Evolutionary conservation across 1,284 basidiomycete species (phyloP).

Genomic region (Violaceomyces palustris): DNA sequence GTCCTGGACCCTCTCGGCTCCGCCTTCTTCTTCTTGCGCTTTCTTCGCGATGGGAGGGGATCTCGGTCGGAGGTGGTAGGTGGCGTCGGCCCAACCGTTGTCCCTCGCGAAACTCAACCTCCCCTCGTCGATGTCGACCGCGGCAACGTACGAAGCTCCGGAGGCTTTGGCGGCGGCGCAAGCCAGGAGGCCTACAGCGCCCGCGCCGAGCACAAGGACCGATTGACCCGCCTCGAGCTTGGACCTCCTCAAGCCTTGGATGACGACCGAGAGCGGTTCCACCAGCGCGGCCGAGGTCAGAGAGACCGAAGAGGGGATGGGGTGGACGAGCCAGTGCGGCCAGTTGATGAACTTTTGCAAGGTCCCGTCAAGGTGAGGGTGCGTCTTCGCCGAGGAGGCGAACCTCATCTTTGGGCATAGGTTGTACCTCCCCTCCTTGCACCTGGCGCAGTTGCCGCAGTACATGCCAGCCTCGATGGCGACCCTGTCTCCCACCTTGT

Average conservation of each 20-base stretch:
- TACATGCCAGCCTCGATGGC: constrained; percentile 89
- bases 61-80: constrained; percentile 63
- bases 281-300: constrained; percentile 78
- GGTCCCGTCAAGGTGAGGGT: constrained; percentile 87
- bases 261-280: constrained; percentile 82
- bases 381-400: constrained; percentile 80
- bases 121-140: constrained; percentile 31
- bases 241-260: constrained; percentile 74
- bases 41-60: not conserved
- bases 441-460: constrained; percentile 63
- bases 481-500: constrained; percentile 78
- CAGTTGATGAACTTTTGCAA: constrained; percentile 83
- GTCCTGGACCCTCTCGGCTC: no score
- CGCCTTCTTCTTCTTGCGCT: not conserved
- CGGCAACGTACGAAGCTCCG: constrained; percentile 39
- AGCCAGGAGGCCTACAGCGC: constrained; percentile 84
- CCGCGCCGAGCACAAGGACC: constrained; percentile 83
- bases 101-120: constrained; percentile 26
- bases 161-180: constrained; percentile 55
- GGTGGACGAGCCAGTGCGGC: constrained; percentile 75
- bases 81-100: constrained; percentile 66
- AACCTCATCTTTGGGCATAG: constrained; percentile 82
- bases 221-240: constrained; percentile 62
- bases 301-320: constrained; percentile 69
- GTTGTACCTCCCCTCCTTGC: constrained; percentile 77